A percentile compares a stretch with the other conserved stretches of the same genome.
phyloP scores from a whole-genome alignment of 2,329 filamentous ascomycete species.

The Gaeumannomyces tritici region DNA sequence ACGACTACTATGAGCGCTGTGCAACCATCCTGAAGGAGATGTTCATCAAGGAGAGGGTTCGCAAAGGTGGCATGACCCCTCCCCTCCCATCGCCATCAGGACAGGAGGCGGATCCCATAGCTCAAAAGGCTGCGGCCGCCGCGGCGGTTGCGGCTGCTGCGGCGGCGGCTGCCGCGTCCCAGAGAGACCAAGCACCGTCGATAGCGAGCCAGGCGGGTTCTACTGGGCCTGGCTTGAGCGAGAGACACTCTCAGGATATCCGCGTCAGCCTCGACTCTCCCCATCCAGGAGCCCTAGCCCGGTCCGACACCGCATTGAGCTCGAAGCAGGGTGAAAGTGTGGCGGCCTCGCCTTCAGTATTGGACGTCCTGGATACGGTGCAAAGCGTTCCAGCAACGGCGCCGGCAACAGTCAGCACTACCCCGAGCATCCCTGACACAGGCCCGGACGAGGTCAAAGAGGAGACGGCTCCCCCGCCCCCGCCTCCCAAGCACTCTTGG shows the following conservation, averaged over 20 bases:
- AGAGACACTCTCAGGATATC: background rate
- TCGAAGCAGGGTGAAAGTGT: background rate
- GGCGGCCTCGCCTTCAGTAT: background rate
- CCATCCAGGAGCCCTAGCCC: background rate
- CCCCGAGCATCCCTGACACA: constrained; percentile 25
- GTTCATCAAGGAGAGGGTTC: constrained; percentile 71
- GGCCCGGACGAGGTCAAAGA: constrained; percentile 14
- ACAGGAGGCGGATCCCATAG: constrained; percentile 27
- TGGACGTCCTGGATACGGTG: constrained; percentile 3
- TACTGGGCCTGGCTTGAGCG: background rate
- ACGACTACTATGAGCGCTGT: constrained; percentile 93
- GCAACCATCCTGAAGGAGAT: constrained; percentile 78
- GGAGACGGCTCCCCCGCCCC: constrained; percentile 50
- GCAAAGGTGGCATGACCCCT: constrained; percentile 50
- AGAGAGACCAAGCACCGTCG: background rate
- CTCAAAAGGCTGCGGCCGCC: constrained; percentile 17
- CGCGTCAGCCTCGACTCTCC: background rate
- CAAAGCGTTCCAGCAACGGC: constrained; percentile 25
- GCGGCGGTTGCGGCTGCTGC: constrained; percentile 3
- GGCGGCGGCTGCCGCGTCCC: constrained; percentile 5
- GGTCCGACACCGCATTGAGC: background rate
- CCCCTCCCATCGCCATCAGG: constrained; percentile 37
- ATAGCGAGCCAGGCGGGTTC: background rate
- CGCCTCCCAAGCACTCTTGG: constrained; percentile 84
- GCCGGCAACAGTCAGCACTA: constrained; percentile 27